Evolutionary conservation across 2,329 filamentous ascomycete genomes (phyloP).

Genomic region (Pseudogymnoascus verrucosus): DNA sequence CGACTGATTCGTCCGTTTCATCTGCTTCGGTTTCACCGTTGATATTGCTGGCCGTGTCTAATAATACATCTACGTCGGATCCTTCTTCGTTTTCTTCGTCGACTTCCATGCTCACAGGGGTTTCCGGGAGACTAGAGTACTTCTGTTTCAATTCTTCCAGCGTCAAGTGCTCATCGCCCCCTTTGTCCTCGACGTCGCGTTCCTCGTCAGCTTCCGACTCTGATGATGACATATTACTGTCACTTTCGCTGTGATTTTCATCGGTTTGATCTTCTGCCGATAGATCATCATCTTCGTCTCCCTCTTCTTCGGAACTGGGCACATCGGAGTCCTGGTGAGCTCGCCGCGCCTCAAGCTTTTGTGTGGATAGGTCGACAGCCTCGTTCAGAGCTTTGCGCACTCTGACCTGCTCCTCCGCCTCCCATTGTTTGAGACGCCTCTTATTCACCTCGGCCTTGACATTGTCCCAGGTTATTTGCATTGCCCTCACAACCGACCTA

Average conservation of each 20-base stretch:
- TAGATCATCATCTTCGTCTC: constrained; percentile 28
- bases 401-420: constrained; percentile 55
- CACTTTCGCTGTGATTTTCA: constrained; percentile 33
- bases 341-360: constrained; percentile 56
- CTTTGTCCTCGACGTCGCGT: constrained; percentile 35
- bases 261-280: constrained; percentile 39
- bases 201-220: constrained; percentile 52
- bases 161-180: constrained; percentile 57
- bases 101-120: constrained; percentile 23
- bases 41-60: constrained; percentile 21
- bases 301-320: constrained; percentile 32
- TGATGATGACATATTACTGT: constrained; percentile 55
- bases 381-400: constrained; percentile 63
- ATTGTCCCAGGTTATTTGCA: constrained; percentile 56
- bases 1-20: constrained; percentile 57
- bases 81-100: constrained; percentile 14
- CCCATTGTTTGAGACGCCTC: constrained; percentile 52
- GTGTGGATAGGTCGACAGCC: constrained; percentile 63
- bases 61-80: constrained; percentile 10
- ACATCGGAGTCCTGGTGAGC: constrained; percentile 46
- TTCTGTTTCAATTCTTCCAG: constrained; percentile 62
- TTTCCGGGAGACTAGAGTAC: constrained; percentile 55
- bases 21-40: constrained; percentile 27
- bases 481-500: constrained; percentile 56
- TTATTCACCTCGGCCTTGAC: constrained; percentile 54